These are phyloP conservation scores for Cryptosporidium andersoni DNA, from an alignment of 169 alveolate species.

Conservation along the genomic window DNA sequence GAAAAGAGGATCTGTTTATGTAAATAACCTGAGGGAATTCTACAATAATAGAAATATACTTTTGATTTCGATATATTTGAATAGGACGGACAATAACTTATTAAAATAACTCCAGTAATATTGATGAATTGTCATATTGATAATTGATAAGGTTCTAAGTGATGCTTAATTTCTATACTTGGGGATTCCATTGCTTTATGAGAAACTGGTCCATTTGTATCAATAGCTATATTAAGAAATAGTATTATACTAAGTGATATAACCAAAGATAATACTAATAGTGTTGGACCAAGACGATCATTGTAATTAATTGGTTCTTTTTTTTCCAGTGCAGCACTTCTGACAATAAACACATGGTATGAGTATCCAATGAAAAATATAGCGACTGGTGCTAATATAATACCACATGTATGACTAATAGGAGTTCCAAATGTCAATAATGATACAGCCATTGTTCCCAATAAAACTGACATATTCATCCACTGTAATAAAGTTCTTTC, in stretches of 20 bases:
- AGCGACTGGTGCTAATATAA: constrained; percentile 82
- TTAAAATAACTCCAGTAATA: too few relatives aligned
- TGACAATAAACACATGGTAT: constrained; percentile 76
- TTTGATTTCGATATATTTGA: too few relatives aligned
- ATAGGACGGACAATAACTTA: too few relatives aligned
- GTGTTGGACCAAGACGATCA: constrained; percentile 77
- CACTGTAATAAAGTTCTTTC: constrained; percentile 81
- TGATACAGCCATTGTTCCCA: constrained; percentile 79
- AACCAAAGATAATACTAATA: constrained; percentile 39
- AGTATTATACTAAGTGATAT: constrained; percentile 34
- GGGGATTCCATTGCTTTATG: neutral
- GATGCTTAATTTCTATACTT: neutral
- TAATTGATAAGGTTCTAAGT: too few relatives aligned
- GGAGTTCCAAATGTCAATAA: constrained; percentile 78
- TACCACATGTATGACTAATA: constrained; percentile 78
- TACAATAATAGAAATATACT: too few relatives aligned
- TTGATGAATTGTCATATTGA: too few relatives aligned
- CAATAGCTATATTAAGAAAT: constrained; percentile 36
- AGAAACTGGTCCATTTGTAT: neutral
- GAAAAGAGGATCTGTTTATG: too few relatives aligned
- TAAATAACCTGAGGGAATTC: too few relatives aligned
- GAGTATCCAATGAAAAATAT: constrained; percentile 80
- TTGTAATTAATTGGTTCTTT: constrained; percentile 81
- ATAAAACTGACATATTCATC: constrained; percentile 81
- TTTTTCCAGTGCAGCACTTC: constrained; percentile 78